A percentile compares a stretch with the other conserved stretches of the same genome.
These are phyloP conservation scores for Orychophragmus violaceus DNA, from an alignment of 345 rosid species.

Conservation along the genomic window DNA sequence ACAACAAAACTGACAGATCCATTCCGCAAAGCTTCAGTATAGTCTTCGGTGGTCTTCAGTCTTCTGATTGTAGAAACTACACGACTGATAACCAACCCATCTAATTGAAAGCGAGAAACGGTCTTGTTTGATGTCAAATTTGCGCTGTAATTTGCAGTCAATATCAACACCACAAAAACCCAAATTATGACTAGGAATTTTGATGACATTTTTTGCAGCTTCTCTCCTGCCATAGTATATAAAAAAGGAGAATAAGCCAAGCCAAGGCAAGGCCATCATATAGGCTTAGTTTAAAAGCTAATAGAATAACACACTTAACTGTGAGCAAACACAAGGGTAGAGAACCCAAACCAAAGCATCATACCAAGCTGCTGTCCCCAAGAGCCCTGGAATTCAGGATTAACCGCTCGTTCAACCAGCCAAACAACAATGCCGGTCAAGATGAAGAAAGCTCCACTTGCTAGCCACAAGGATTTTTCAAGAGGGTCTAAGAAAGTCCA, in stretches of 20 bases:
- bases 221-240: constrained; percentile 14
- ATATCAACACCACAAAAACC: constrained; percentile 14
- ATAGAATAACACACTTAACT: constrained; percentile 4
- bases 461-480: not conserved
- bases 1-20: constrained; percentile 1
- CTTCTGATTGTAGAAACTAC: not conserved
- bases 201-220: constrained; percentile 14
- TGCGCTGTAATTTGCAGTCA: constrained; percentile 22
- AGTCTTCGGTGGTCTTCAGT: not conserved
- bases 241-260: not conserved
- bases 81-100: not conserved
- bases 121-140: constrained; percentile 17
- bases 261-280: too few relatives aligned
- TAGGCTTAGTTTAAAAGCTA: not conserved
- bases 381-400: constrained; percentile 21
- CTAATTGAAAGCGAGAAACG: constrained; percentile 4
- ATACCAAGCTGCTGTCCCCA: constrained; percentile 24
- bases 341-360: constrained; percentile 11
- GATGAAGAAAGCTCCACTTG: not conserved
- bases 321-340: constrained; percentile 26
- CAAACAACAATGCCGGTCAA: not conserved
- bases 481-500: not conserved
- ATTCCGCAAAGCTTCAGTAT: not conserved
- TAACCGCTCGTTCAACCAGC: not conserved
- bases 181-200: constrained; percentile 17